These are phyloP conservation scores for Coniochaeta ligniaria DNA, from an alignment of 2,329 filamentous ascomycete species.

Conservation along the genomic window DNA sequence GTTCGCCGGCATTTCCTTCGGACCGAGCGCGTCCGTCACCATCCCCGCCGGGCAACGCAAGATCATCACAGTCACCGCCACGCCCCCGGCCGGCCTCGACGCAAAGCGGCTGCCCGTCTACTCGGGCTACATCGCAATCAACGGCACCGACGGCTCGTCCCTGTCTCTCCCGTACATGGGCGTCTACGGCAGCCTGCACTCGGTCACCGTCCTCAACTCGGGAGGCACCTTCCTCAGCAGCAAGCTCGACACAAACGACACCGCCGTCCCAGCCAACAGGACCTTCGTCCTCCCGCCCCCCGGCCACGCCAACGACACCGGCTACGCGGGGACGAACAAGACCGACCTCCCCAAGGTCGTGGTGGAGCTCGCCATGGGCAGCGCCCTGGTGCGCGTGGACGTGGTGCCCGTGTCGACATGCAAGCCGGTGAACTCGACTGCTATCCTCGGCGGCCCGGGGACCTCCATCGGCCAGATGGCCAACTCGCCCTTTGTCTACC, in stretches of 20 bases:
- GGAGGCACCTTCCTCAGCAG: slow-evolving; percentile 19
- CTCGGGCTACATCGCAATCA: slow-evolving; percentile 39
- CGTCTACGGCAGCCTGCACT: slow-evolving; percentile 29
- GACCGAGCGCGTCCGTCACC: slow-evolving; percentile 29
- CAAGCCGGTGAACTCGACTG: slow-evolving; percentile 16
- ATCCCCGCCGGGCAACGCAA: slow-evolving; percentile 33
- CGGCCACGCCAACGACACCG: slow-evolving; percentile 23
- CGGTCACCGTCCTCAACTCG: slow-evolving; percentile 23
- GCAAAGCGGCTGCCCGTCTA: slow-evolving; percentile 36
- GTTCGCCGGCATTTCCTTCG: slow-evolving; percentile 35
- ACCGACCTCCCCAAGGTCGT: slow-evolving; percentile 30
- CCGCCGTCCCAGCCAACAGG: slow-evolving; percentile 21
- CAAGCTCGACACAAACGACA: slow-evolving; percentile 13
- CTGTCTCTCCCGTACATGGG: slow-evolving; percentile 32
- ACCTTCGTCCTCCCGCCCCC: slow-evolving; percentile 34
- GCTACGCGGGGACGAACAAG: slow-evolving; percentile 15
- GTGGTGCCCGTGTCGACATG: slow-evolving; percentile 30
- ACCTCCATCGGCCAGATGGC: slow-evolving; percentile 35
- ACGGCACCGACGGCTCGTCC: slow-evolving; percentile 30
- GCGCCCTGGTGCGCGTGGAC: slow-evolving; percentile 33
- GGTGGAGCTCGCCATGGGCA: slow-evolving; percentile 36
- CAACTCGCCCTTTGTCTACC: slow-evolving; percentile 29
- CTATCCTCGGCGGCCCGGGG: slow-evolving; percentile 27
- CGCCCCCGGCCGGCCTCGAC: slow-evolving; percentile 28
- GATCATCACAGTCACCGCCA: slow-evolving; percentile 37